A percentile compares a stretch with the other conserved stretches of the same genome.
Evolutionary conservation across 2,329 filamentous ascomycete genomes (phyloP).

Genomic region (Calonectria honghensis): DNA sequence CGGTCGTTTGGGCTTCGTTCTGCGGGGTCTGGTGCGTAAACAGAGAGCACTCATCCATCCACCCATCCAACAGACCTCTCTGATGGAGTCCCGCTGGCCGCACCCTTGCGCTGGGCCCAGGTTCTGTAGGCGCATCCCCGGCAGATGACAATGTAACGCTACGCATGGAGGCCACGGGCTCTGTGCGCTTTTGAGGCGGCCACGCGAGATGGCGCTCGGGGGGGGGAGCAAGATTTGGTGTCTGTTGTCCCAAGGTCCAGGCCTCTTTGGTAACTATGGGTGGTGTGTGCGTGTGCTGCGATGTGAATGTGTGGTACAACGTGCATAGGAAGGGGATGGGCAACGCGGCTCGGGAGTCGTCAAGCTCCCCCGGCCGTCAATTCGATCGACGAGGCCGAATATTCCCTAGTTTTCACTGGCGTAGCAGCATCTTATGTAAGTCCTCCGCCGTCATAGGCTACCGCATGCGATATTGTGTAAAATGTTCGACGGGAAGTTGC

Average conservation of each 20-base stretch:
- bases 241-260: background rate
- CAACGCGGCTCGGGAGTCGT: constrained; percentile 16
- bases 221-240: background rate
- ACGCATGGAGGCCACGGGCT: constrained; percentile 41
- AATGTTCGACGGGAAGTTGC: background rate
- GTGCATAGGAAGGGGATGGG: background rate
- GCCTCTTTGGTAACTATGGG: constrained; percentile 2
- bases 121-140: constrained; percentile 24
- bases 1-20: constrained; percentile 6
- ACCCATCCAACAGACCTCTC: background rate
- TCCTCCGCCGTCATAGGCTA: background rate
- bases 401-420: constrained; percentile 6
- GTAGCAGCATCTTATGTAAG: background rate
- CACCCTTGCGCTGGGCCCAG: constrained; percentile 40
- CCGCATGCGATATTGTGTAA: background rate
- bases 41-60: background rate
- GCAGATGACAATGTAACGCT: constrained; percentile 50
- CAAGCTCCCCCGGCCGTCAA: background rate
- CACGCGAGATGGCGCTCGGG: constrained; percentile 55
- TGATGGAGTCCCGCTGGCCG: constrained; percentile 23
- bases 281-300: constrained; percentile 12
- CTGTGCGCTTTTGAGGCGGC: constrained; percentile 50
- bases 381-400: constrained; percentile 17
- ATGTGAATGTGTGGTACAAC: background rate
- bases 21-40: constrained; percentile 32